Evolutionary conservation across 805 yeast genomes (phyloP).

Genomic region (Saccharomycopsis selenospora): DNA sequence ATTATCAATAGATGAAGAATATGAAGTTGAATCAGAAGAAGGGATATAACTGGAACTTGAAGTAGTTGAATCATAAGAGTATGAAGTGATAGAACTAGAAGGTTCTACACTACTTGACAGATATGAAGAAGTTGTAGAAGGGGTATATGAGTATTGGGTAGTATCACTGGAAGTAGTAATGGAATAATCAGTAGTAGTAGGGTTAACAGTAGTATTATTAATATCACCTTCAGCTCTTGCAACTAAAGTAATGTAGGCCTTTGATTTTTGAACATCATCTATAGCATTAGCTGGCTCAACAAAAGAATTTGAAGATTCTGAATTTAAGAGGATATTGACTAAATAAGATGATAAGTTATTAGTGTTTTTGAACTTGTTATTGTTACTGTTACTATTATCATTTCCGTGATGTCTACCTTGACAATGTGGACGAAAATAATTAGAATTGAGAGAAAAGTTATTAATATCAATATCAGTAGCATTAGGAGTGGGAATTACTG

Average conservation of each 20-base stretch:
- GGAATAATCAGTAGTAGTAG: not conserved
- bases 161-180: not conserved
- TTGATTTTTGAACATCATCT: constrained; percentile 8
- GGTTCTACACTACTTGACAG: not conserved
- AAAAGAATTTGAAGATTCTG: no score
- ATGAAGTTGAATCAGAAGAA: constrained; percentile 1
- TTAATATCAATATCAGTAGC: no score
- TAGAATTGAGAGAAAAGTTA: no score
- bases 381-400: no score
- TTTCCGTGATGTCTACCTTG: no score
- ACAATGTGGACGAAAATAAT: no score
- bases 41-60: not conserved
- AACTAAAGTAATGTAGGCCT: constrained; percentile 11
- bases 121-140: not conserved
- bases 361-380: no score
- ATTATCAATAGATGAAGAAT: constrained; percentile 1
- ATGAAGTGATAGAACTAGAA: not conserved
- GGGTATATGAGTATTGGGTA: not conserved
- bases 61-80: not conserved
- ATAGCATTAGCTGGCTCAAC: constrained; percentile 10
- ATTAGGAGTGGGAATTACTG: no score
- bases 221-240: constrained; percentile 9
- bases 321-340: no score
- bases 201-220: not conserved
- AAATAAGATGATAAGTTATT: no score